Percentiles rank a stretch among this genome's conserved stretches.
Evolutionary conservation across 1,139 yeast species (phyloP).

Genomic region (Yamadazyma pseudoaaseri): DNA sequence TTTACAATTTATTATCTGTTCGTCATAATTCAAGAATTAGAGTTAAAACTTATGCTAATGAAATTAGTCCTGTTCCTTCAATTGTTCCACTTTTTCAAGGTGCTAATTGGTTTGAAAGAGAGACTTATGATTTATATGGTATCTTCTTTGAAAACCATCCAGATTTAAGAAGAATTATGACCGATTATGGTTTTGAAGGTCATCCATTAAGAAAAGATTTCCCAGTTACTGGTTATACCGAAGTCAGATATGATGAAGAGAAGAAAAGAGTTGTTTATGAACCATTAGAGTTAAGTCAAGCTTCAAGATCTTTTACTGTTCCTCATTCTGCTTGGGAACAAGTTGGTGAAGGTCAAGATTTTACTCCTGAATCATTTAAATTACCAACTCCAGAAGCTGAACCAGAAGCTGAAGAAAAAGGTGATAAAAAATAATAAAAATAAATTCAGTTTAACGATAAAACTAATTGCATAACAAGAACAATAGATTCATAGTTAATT

Average conservation of each 20-base stretch:
- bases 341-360: constrained; percentile 84
- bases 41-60: constrained; percentile 86
- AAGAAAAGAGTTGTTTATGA: constrained; percentile 87
- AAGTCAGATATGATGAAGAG: constrained; percentile 87
- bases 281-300: constrained; percentile 88
- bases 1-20: constrained; percentile 76
- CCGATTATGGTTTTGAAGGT: constrained; percentile 92
- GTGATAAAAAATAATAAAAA: constrained; percentile 22
- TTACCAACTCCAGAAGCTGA: constrained; percentile 84
- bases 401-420: constrained; percentile 48
- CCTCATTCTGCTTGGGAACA: constrained; percentile 93
- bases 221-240: constrained; percentile 91
- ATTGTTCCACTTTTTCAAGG: constrained; percentile 70
- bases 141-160: constrained; percentile 88
- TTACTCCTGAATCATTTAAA: constrained; percentile 77
- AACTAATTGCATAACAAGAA: not conserved
- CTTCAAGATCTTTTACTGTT: constrained; percentile 86
- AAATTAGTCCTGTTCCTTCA: constrained; percentile 79
- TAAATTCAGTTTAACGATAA: not conserved
- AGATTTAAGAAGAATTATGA: constrained; percentile 84
- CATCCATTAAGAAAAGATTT: constrained; percentile 90
- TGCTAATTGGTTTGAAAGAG: constrained; percentile 90
- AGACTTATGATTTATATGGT: constrained; percentile 83
- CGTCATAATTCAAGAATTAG: constrained; percentile 86
- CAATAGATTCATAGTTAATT: not conserved